Evolutionary conservation across 768 basidiomycete species (phyloP).

Genomic region (Lentinus brumalis): DNA sequence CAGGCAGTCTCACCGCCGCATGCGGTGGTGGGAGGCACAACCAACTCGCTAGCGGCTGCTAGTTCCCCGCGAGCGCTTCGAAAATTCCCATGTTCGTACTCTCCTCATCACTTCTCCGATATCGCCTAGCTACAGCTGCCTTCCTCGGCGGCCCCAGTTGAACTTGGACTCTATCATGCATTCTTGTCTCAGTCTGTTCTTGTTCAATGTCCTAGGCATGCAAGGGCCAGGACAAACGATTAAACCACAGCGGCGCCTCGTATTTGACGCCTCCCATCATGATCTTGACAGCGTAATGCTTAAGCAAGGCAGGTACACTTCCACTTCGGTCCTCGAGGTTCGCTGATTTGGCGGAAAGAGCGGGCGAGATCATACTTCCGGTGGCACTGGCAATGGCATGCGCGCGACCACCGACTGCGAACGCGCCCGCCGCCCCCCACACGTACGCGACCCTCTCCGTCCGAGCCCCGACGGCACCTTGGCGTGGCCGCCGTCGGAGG

Average conservation of each 20-base stretch:
- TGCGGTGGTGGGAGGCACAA: background rate
- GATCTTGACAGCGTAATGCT: slow-evolving; percentile 15
- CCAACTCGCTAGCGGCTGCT: background rate
- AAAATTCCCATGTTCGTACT: background rate
- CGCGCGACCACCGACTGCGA: too few species aligned
- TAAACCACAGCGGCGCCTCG: background rate
- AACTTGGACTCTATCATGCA: too few species aligned
- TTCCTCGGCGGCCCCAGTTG: too few species aligned
- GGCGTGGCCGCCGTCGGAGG: too few species aligned
- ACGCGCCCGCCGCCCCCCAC: too few species aligned
- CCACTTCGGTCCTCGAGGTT: background rate
- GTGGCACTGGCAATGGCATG: too few species aligned
- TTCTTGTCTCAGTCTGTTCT: too few species aligned
- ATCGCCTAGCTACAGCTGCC: slow-evolving; percentile 15
- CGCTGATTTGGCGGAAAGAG: background rate
- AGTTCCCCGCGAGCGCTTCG: slow-evolving; percentile 17
- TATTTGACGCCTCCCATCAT: slow-evolving; percentile 5
- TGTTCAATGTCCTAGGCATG: background rate
- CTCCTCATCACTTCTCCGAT: slow-evolving; percentile 10
- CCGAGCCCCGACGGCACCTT: too few species aligned
- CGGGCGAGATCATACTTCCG: too few species aligned
- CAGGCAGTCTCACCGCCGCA: background rate
- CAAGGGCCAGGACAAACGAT: background rate
- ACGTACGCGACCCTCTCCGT: too few species aligned
- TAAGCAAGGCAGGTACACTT: background rate